A percentile compares a stretch with the other conserved stretches of the same genome.
These are phyloP conservation scores for Pseudotulostoma volvatum DNA, from an alignment of 495 filamentous ascomycete species.

Conservation along the genomic window DNA sequence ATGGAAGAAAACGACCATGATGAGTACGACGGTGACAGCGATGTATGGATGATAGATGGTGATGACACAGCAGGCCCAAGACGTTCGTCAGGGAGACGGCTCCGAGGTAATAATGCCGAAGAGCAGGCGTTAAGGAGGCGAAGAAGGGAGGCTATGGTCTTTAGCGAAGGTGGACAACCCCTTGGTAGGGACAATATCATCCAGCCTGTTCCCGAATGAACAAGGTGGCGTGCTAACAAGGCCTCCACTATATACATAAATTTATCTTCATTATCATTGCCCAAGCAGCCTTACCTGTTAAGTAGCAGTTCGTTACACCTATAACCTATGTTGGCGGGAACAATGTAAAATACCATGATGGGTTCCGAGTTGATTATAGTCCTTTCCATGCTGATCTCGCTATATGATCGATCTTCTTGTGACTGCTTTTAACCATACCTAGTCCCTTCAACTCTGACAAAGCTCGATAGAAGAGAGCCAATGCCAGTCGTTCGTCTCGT, in stretches of 20 bases:
- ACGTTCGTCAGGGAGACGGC: conserved; percentile 17
- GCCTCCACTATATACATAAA: too few species aligned
- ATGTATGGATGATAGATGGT: conserved; percentile 35
- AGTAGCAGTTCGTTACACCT: too few species aligned
- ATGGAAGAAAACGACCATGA: conserved; percentile 30
- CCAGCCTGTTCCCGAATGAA: conserved; percentile 25
- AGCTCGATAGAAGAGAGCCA: conserved; percentile 64
- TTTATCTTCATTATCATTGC: too few species aligned
- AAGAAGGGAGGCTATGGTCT: conserved; percentile 38
- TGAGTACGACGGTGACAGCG: conserved; percentile 29
- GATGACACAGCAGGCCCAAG: conserved; percentile 27
- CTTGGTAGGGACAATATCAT: conserved; percentile 35
- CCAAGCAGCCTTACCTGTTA: too few species aligned
- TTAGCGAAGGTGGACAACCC: conserved; percentile 33
- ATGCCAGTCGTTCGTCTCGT: conserved; percentile 31
- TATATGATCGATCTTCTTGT: conserved; percentile 82
- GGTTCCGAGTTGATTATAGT: too few species aligned
- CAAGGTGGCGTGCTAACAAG: too few species aligned
- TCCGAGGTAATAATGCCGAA: conserved; percentile 28
- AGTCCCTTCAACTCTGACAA: conserved; percentile 71
- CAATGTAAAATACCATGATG: too few species aligned
- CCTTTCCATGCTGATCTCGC: conserved; percentile 65
- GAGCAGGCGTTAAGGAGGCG: conserved; percentile 34
- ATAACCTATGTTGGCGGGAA: too few species aligned
- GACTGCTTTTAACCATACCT: conserved; percentile 76